phyloP scores from a whole-genome alignment of 441 rosid genomes.

The Pelargonium citronellum region DNA sequence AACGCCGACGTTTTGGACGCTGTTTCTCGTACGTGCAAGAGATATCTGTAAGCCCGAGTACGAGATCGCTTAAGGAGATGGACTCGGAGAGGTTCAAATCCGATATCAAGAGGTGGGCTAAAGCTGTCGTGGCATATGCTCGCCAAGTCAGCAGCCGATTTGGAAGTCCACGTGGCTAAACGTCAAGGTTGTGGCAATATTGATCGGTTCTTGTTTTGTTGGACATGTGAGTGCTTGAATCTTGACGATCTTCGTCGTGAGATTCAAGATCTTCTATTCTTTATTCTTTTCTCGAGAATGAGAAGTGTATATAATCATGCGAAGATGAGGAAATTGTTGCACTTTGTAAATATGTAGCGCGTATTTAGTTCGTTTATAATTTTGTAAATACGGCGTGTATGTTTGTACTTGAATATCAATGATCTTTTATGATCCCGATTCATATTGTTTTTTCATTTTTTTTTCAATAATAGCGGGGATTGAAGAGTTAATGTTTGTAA shows the following conservation, averaged over 20 bases:
- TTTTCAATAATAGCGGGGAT: no score
- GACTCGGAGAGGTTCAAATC: conserved; percentile 64
- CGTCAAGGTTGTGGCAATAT: neutral
- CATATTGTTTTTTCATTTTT: no score
- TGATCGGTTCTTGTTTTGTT: no score
- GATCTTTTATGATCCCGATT: no score
- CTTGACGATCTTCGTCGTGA: neutral
- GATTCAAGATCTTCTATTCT: neutral
- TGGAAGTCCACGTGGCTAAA: conserved; percentile 28
- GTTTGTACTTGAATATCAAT: no score
- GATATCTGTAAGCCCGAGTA: conserved; percentile 36
- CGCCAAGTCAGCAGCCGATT: conserved; percentile 63
- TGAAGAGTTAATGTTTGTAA: no score
- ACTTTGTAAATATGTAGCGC: no score
- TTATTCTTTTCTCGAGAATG: neutral
- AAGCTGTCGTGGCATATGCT: conserved; percentile 63
- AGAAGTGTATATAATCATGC: no score
- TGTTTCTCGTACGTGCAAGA: conserved; percentile 47
- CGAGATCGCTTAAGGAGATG: conserved; percentile 33
- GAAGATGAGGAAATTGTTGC: no score
- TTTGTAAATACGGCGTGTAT: no score
- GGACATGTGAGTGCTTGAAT: neutral
- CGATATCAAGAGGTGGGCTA: conserved; percentile 77
- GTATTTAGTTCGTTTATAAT: no score
- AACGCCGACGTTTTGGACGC: conserved; percentile 22